These are phyloP conservation scores for Artomyces pyxidatus DNA, from an alignment of 768 basidiomycete genomes.

Conservation along the genomic window DNA sequence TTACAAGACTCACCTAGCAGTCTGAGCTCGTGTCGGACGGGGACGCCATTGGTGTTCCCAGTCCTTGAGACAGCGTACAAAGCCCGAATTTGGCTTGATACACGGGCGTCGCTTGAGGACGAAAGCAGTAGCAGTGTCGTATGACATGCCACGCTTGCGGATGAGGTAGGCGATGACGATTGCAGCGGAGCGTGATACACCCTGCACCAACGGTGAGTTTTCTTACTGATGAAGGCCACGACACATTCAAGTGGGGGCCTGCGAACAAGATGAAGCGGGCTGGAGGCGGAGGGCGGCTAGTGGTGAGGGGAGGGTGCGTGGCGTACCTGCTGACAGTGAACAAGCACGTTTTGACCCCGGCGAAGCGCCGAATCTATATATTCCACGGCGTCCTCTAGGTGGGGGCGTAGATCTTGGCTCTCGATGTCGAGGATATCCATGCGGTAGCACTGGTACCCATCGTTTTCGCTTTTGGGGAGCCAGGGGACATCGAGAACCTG, in stretches of 20 bases:
- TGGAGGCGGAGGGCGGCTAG: not conserved
- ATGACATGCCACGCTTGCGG: conserved; percentile 63
- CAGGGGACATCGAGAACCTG: conserved; percentile 63
- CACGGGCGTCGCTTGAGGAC: conserved; percentile 62
- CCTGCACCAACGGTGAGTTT: conserved; percentile 33
- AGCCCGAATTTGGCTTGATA: conserved; percentile 72
- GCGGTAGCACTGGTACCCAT: conserved; percentile 43
- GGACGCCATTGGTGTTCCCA: conserved; percentile 14
- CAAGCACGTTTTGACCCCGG: conserved; percentile 57
- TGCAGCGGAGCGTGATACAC: conserved; percentile 68
- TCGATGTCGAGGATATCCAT: conserved; percentile 62
- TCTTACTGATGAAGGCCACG: not conserved
- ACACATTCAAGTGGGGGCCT: conserved; percentile 2
- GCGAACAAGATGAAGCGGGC: conserved; percentile 3
- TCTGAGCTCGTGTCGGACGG: conserved; percentile 1
- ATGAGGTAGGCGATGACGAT: conserved; percentile 81
- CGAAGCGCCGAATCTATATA: conserved; percentile 58
- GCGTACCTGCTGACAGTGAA: conserved; percentile 77
- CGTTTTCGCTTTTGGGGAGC: conserved; percentile 34
- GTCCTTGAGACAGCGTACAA: conserved; percentile 32
- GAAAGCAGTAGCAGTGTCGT: conserved; percentile 52
- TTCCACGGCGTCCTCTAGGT: conserved; percentile 60
- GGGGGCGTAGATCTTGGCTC: conserved; percentile 53
- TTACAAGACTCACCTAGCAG: conserved; percentile 8
- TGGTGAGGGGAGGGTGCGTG: not conserved